phyloP scores from a whole-genome alignment of 1,284 basidiomycete species.

The Boletus sp. region DNA sequence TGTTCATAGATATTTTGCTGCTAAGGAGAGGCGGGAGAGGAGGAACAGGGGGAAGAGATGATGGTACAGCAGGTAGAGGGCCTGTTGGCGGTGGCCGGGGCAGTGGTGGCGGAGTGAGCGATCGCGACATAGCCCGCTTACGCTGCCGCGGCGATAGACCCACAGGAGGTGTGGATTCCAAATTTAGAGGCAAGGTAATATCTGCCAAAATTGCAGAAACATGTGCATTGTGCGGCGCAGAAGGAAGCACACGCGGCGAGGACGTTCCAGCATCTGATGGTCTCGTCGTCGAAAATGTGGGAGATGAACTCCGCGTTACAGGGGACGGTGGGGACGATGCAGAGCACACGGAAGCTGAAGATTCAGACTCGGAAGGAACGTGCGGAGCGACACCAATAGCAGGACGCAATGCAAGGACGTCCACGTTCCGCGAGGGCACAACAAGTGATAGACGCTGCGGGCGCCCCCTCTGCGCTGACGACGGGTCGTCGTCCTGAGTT shows the following conservation, averaged over 20 bases:
- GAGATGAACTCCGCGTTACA: constrained; percentile 2
- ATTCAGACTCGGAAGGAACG: constrained; percentile 27
- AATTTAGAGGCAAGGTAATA: constrained; percentile 2
- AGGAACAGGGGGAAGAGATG: constrained; percentile 24
- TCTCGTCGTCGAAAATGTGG: constrained; percentile 9
- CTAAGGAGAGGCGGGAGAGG: constrained; percentile 27
- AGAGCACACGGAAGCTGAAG: constrained; percentile 11
- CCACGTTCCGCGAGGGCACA: constrained; percentile 12
- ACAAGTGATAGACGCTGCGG: constrained; percentile 13
- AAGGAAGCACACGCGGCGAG: constrained; percentile 1
- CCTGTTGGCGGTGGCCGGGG: constrained; percentile 29
- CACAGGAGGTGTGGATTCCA: constrained; percentile 5
- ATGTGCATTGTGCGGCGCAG: constrained; percentile 9
- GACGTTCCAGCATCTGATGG: background rate
- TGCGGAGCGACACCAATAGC: constrained; percentile 26
- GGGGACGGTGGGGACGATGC: constrained; percentile 17
- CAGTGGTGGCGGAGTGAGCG: constrained; percentile 25
- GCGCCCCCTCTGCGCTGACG: constrained; percentile 9
- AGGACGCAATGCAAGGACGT: constrained; percentile 14
- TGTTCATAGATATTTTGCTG: constrained; percentile 15
- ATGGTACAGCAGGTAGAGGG: constrained; percentile 30
- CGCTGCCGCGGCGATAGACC: constrained; percentile 17
- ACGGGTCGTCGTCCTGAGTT: background rate
- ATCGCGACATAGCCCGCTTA: constrained; percentile 25
- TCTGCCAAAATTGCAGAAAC: constrained; percentile 4